Evolutionary conservation across 371 early-diverging fungal species (phyloP).

Genomic region (Mucor plumbeus): DNA sequence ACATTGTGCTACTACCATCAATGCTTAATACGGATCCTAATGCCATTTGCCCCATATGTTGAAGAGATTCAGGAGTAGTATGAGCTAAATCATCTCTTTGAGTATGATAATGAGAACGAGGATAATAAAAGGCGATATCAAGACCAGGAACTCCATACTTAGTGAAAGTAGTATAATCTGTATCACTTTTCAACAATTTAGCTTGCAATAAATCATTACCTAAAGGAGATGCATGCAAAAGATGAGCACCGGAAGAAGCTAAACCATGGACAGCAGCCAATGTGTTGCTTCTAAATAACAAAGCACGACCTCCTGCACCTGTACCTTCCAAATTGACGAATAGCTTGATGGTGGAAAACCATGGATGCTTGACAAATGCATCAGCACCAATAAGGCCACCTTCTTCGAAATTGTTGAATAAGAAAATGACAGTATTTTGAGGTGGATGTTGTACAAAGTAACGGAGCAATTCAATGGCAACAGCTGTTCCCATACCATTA

Average conservation of each 20-base stretch:
- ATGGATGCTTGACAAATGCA: slow-evolving; percentile 74
- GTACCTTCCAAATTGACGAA: slow-evolving; percentile 85
- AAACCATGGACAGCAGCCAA: slow-evolving; percentile 46
- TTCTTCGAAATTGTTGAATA: slow-evolving; percentile 89
- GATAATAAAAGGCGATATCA: slow-evolving; percentile 69
- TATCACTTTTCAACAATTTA: slow-evolving; percentile 66
- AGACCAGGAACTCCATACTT: slow-evolving; percentile 66
- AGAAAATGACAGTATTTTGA: slow-evolving; percentile 68
- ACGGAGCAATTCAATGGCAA: slow-evolving; percentile 72
- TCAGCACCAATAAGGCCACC: slow-evolving; percentile 73
- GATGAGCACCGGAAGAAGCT: slow-evolving; percentile 27
- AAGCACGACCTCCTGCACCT: slow-evolving; percentile 75
- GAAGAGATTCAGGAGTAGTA: slow-evolving; percentile 54
- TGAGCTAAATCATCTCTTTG: slow-evolving; percentile 57
- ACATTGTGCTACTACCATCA: slow-evolving; percentile 25
- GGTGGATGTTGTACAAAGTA: slow-evolving; percentile 60
- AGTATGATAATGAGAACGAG: slow-evolving; percentile 73
- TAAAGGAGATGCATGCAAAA: slow-evolving; percentile 48
- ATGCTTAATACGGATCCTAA: slow-evolving; percentile 44
- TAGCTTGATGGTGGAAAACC: slow-evolving; percentile 69
- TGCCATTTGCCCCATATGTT: slow-evolving; percentile 67
- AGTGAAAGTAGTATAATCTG: slow-evolving; percentile 69
- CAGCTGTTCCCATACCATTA: slow-evolving; percentile 77
- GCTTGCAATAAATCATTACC: slow-evolving; percentile 69
- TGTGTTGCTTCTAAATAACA: slow-evolving; percentile 69